phyloP scores from a whole-genome alignment of 73 alveolate genomes.

The Paramecium sonneborni region DNA sequence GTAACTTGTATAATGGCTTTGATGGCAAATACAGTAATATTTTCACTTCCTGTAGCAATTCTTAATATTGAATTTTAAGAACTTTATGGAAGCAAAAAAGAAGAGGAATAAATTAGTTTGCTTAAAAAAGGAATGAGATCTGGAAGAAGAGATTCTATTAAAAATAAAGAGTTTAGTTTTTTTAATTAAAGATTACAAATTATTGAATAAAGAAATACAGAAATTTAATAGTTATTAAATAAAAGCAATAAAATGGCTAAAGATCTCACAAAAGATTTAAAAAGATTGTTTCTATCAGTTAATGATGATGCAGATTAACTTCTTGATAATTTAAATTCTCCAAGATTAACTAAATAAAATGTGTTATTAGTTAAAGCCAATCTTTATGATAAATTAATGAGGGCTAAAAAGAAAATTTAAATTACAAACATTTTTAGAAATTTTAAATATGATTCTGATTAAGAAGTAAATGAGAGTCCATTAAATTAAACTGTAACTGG shows the following conservation, averaged over 20 bases:
- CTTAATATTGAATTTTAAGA: slow-evolving; percentile 14
- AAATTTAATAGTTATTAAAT: neutral
- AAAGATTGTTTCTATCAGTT: slow-evolving; percentile 5
- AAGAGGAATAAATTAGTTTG: neutral
- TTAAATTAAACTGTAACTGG: neutral
- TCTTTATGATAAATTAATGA: slow-evolving; percentile 29
- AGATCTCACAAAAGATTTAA: slow-evolving; percentile 19
- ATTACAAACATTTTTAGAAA: slow-evolving; percentile 8
- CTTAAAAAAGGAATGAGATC: neutral
- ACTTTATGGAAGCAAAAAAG: neutral
- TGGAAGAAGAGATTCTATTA: slow-evolving; percentile 2
- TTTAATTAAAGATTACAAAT: slow-evolving; percentile 20
- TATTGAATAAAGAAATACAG: slow-evolving; percentile 37
- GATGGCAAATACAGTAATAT: slow-evolving; percentile 44
- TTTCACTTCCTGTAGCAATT: slow-evolving; percentile 41
- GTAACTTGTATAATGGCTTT: neutral
- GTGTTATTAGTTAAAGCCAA: slow-evolving; percentile 31
- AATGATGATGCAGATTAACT: slow-evolving; percentile 40
- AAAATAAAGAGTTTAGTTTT: slow-evolving; percentile 6
- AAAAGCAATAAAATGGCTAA: slow-evolving; percentile 40
- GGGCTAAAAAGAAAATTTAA: slow-evolving; percentile 43
- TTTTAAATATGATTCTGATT: neutral
- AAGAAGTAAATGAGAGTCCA: slow-evolving; percentile 28
- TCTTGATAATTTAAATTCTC: neutral
- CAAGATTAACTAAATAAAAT: neutral